Percentiles rank a stretch among this genome's conserved stretches.
phyloP scores from a whole-genome alignment of 257 asterid species.

The Knoxia roxburghii region DNA sequence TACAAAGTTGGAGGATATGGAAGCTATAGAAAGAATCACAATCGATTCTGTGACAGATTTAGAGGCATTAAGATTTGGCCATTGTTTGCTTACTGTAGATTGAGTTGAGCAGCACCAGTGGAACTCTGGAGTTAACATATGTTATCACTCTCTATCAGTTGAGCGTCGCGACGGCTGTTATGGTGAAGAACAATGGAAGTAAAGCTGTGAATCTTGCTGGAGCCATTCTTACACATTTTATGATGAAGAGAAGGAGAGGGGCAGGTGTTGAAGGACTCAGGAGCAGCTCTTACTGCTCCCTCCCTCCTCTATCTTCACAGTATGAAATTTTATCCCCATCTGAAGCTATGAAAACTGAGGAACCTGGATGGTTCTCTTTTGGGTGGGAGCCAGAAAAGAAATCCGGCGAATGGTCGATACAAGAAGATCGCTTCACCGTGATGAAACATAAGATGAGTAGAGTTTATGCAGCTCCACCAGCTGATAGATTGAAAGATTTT shows the following conservation, averaged over 20 bases:
- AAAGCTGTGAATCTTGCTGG: conserved; percentile 43
- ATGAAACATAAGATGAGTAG: conserved; percentile 69
- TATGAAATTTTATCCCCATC: conserved; percentile 57
- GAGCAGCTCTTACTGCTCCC: conserved; percentile 58
- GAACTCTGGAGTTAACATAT: conserved; percentile 45
- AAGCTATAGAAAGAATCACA: neutral
- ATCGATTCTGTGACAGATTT: neutral
- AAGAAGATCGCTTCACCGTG: conserved; percentile 62
- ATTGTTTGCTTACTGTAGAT: conserved; percentile 29
- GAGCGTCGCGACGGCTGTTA: conserved; percentile 68
- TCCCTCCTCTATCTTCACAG: conserved; percentile 61
- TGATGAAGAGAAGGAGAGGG: conserved; percentile 41
- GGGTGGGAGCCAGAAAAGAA: conserved; percentile 70
- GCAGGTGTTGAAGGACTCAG: conserved; percentile 60
- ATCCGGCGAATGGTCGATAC: conserved; percentile 59
- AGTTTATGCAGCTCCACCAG: conserved; percentile 58
- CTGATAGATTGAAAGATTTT: conserved; percentile 39
- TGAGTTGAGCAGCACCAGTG: conserved; percentile 57
- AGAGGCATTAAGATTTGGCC: neutral
- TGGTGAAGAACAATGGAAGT: conserved; percentile 59
- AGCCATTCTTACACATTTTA: conserved; percentile 60
- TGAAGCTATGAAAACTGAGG: conserved; percentile 58
- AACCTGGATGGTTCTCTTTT: conserved; percentile 56
- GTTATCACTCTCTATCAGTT: conserved; percentile 66
- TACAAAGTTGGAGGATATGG: neutral